phyloP scores from a whole-genome alignment of 352 stramenopile genomes.

The Globisporangium takayamanum region DNA sequence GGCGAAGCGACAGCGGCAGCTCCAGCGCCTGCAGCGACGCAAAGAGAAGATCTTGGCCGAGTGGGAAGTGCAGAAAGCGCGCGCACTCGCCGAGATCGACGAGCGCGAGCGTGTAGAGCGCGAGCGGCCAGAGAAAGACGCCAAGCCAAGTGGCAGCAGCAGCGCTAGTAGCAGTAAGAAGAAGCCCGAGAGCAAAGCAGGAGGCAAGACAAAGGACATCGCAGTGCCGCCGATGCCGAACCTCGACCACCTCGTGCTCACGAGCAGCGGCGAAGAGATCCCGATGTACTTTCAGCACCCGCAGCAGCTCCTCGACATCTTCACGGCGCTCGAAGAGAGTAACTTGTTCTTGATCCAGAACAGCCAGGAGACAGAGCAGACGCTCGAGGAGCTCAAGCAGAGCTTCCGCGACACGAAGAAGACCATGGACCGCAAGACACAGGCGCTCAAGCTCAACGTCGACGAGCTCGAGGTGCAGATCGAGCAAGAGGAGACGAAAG shows the following conservation, averaged over 20 bases:
- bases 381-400: constrained; percentile 92
- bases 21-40: constrained; percentile 52
- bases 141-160: constrained; percentile 8
- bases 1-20: constrained; percentile 63
- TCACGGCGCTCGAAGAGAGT: constrained; percentile 90
- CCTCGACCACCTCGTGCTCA: constrained; percentile 50
- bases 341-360: constrained; percentile 97
- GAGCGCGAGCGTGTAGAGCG: constrained; percentile 50
- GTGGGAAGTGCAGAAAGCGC: constrained; percentile 54
- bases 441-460: constrained; percentile 85
- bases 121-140: constrained; percentile 58
- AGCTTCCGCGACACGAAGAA: constrained; percentile 88
- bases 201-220: constrained; percentile 32
- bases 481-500: constrained; percentile 75
- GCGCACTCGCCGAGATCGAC: constrained; percentile 56
- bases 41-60: constrained; percentile 67
- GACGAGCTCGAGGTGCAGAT: constrained; percentile 89
- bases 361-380: constrained; percentile 93
- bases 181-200: constrained; percentile 36
- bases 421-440: constrained; percentile 85
- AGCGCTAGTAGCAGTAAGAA: constrained; percentile 22
- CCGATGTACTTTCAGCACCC: constrained; percentile 95
- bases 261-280: constrained; percentile 86
- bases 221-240: constrained; percentile 58
- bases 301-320: constrained; percentile 92